Evolutionary conservation across 768 basidiomycete species (phyloP).

Genomic region (Leucosporidium yakuticum): DNA sequence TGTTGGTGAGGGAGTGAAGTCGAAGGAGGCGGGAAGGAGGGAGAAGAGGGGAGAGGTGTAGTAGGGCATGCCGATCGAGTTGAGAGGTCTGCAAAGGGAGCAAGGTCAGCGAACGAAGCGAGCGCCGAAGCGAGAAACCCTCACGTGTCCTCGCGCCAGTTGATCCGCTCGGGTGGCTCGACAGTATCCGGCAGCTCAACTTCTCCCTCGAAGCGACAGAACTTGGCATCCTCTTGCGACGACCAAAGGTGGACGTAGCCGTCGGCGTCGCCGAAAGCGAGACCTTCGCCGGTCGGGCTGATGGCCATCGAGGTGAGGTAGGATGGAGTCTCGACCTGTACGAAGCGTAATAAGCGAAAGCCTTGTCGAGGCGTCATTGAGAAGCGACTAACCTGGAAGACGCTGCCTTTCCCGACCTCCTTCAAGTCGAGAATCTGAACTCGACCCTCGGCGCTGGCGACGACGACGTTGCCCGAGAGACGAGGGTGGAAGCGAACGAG

Average conservation of each 20-base stretch:
- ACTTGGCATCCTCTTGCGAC: conserved; percentile 55
- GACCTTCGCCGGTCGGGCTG: conserved; percentile 79
- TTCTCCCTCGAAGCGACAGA: conserved; percentile 85
- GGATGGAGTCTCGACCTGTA: conserved; percentile 48
- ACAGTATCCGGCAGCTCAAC: conserved; percentile 76
- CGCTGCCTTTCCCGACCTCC: conserved; percentile 57
- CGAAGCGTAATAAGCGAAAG: not conserved
- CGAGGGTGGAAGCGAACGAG: conserved; percentile 76
- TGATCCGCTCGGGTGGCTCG: conserved; percentile 60
- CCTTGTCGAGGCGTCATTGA: too few relatives aligned
- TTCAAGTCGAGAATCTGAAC: conserved; percentile 78
- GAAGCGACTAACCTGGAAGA: conserved; percentile 61
- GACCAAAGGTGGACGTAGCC: conserved; percentile 77
- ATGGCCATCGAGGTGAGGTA: conserved; percentile 74
- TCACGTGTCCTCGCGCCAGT: conserved; percentile 80
- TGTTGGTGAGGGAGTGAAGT: conserved; percentile 36
- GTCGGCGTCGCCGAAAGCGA: conserved; percentile 85
- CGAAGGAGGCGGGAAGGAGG: conserved; percentile 46
- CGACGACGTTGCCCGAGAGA: conserved; percentile 63
- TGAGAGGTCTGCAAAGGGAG: conserved; percentile 61
- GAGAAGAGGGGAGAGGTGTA: conserved; percentile 73
- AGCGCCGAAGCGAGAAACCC: conserved; percentile 35
- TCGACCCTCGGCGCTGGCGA: conserved; percentile 73
- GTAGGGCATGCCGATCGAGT: conserved; percentile 78
- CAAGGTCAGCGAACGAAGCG: not conserved